These are phyloP conservation scores for Cutaneotrichosporon dermatis DNA, from an alignment of 1,284 basidiomycete species.

Conservation along the genomic window DNA sequence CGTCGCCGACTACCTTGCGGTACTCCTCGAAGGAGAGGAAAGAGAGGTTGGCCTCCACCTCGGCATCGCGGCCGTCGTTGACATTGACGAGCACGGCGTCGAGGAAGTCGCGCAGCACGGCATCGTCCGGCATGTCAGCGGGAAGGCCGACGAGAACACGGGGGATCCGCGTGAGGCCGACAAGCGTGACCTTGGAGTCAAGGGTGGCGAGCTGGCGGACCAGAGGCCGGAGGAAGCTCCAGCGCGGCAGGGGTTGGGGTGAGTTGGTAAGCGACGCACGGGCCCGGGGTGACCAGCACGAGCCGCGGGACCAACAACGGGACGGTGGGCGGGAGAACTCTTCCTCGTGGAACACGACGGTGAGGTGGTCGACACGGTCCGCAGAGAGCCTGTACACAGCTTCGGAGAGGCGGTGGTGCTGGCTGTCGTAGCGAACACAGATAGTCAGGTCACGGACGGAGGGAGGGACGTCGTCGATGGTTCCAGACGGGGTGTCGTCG, in stretches of 20 bases:
- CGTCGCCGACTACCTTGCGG: neutral
- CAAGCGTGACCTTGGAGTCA: neutral
- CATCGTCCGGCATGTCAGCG: neutral
- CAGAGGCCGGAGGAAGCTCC: constrained; percentile 9
- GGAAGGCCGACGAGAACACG: constrained; percentile 8
- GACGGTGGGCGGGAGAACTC: neutral
- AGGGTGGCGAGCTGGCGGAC: constrained; percentile 8
- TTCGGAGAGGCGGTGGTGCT: constrained; percentile 1
- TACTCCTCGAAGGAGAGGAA: constrained; percentile 7
- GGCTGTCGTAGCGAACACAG: neutral
- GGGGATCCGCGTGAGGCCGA: constrained; percentile 6
- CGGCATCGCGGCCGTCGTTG: neutral
- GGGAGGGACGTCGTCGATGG: neutral
- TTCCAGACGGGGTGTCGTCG: neutral
- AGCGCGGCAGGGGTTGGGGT: neutral
- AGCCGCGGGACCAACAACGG: neutral
- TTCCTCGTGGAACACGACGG: neutral
- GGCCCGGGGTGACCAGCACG: neutral
- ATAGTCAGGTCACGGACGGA: neutral
- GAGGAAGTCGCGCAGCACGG: neutral
- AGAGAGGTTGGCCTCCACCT: neutral
- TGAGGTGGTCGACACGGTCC: neutral
- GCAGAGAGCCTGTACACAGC: neutral
- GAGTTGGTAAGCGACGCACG: neutral
- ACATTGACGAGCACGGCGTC: constrained; percentile 4